Base-by-base conservation (phyloP, 1,139 yeast species). In the Eremothecium sinecaudum region DNA sequence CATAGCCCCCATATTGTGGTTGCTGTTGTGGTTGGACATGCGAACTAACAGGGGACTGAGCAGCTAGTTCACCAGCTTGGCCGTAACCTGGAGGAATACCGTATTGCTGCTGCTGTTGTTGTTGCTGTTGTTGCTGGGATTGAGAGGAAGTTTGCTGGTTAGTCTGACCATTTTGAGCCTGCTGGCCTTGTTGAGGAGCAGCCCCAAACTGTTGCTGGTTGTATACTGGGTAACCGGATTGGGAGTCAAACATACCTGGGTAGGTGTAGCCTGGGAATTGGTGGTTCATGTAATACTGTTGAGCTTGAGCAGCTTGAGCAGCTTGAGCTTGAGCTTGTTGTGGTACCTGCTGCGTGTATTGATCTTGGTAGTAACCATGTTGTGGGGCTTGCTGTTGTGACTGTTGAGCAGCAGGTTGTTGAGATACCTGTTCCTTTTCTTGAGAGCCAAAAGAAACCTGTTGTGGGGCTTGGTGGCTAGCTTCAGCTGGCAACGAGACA, bases 231-330 rank as follows among this genome's bases (percentile, higher is more conserved):
- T 47, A 49, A 34, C 43, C 51, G 24, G 45, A 42, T 42, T 51
- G 58, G 23, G 45, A 41, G 37, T 52, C 58, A 34, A 48, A 53
- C 53, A 51, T 51, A 31, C 53, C 58, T 28, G 59, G 59, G 42
- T 59, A 59, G 37, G 56, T 52, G 47, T 53, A 60, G 34, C 56
- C 60, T 30, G 63, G 62, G 43, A 48, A 54, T 37, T 52, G 58
- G 36, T 46, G 48, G 41, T 53, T 58, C 40, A 53, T 53, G 48
- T 50, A 47, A 38, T 51, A 51, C 37, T 54, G 55, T 42, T 56
- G 62, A 45, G 51, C 61, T 38, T 51, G 51, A 24, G 41, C 45
- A 16, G 40, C 39, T 11, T 39, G 41, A 23, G 40, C 43, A 26
- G 40, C 47, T 22, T 40, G 45, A 33, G 41, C 46, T 34, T 45